phyloP scores from a whole-genome alignment of 495 filamentous ascomycete species.

The Talaromyces trachyspermus region DNA sequence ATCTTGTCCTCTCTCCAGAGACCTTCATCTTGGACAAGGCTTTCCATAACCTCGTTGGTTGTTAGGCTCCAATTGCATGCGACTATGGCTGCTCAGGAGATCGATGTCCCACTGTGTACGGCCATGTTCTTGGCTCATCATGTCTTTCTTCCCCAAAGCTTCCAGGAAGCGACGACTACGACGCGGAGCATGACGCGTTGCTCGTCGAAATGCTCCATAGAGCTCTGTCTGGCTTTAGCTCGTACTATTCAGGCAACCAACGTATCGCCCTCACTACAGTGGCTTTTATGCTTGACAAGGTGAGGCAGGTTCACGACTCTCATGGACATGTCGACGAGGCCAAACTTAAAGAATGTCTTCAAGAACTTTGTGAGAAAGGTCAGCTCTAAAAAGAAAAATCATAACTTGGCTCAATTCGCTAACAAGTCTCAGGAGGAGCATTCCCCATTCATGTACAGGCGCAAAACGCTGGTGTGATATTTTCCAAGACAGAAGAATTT shows the following conservation, averaged over 20 bases:
- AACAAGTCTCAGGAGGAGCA: conserved; percentile 12
- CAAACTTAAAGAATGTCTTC: conserved; percentile 7
- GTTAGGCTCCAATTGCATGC: too few species aligned
- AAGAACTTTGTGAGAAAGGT: conserved; percentile 11
- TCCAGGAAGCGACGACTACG: conserved; percentile 40
- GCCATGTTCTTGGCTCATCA: conserved; percentile 34
- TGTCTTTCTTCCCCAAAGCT: conserved; percentile 54
- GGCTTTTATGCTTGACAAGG: conserved; percentile 13
- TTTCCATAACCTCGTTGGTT: too few species aligned
- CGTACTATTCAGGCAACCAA: conserved; percentile 7
- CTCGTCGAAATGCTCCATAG: conserved; percentile 14
- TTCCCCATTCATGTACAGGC: conserved; percentile 41
- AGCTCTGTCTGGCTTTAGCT: conserved; percentile 20
- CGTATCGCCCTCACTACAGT: conserved; percentile 1
- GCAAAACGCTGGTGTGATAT: conserved; percentile 54
- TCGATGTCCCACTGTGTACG: too few species aligned
- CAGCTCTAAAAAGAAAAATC: not conserved
- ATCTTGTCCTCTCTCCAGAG: too few species aligned
- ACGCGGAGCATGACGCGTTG: conserved; percentile 8
- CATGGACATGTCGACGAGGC: conserved; percentile 12
- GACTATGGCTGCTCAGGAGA: too few species aligned
- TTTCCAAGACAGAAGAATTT: conserved; percentile 22
- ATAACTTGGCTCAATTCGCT: not conserved
- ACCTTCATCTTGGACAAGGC: too few species aligned
- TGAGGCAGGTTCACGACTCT: conserved; percentile 11